phyloP scores from a whole-genome alignment of 2,329 filamentous ascomycete species.

The Exophiala viscosa region DNA sequence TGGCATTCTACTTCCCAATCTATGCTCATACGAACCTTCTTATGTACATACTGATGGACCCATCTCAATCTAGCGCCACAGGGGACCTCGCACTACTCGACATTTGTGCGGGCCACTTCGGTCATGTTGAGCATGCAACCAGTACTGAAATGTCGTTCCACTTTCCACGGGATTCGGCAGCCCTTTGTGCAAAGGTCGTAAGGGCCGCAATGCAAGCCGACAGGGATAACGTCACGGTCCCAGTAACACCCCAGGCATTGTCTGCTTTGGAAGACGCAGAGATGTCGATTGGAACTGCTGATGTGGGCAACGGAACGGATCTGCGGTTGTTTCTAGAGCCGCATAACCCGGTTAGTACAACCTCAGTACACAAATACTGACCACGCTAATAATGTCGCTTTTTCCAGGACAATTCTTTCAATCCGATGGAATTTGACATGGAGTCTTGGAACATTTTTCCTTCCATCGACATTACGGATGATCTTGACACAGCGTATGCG shows the following conservation, averaged over 20 bases:
- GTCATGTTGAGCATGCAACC: background rate
- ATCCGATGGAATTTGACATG: background rate
- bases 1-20: slow-evolving; percentile 6
- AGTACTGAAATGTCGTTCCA: slow-evolving; percentile 2
- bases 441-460: background rate
- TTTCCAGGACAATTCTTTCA: background rate
- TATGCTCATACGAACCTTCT: slow-evolving; percentile 6
- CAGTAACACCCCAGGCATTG: background rate
- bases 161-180: slow-evolving; percentile 4
- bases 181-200: slow-evolving; percentile 1
- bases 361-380: background rate
- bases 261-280: background rate
- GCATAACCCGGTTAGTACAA: background rate
- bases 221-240: background rate
- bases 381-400: background rate
- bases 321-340: background rate
- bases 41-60: slow-evolving; percentile 2
- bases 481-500: background rate
- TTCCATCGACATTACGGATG: background rate
- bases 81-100: slow-evolving; percentile 3
- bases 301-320: background rate
- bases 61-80: background rate
- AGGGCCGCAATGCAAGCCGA: background rate
- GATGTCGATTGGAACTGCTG: background rate
- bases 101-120: slow-evolving; percentile 6